phyloP scores from a whole-genome alignment of 2,329 filamentous ascomycete species.

The Ophiocordyceps sinensis region DNA sequence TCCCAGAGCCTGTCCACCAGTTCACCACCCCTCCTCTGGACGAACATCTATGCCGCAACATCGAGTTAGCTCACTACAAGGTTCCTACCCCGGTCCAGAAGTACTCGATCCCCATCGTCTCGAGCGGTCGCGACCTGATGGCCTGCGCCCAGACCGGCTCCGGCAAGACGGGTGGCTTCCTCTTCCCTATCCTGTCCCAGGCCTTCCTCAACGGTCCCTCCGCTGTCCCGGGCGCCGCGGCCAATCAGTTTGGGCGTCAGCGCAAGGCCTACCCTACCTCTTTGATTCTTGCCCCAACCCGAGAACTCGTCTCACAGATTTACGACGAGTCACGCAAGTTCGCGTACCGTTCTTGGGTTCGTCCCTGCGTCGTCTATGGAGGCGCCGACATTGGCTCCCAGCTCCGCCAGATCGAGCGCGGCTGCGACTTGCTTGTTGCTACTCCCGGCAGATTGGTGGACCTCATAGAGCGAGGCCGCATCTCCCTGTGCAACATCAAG shows the following conservation, averaged over 20 bases:
- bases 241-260: slow-evolving; percentile 72
- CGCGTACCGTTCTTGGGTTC: slow-evolving; percentile 96
- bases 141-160: slow-evolving; percentile 99
- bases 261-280: slow-evolving; percentile 97
- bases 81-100: slow-evolving; percentile 96
- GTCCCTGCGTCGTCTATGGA: slow-evolving; percentile 95
- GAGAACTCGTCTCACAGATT: slow-evolving; percentile 97
- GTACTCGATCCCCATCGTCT: slow-evolving; percentile 98
- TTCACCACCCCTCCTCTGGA: slow-evolving; percentile 95
- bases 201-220: slow-evolving; percentile 84
- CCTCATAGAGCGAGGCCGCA: slow-evolving; percentile 94
- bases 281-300: slow-evolving; percentile 87
- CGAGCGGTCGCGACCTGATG: slow-evolving; percentile 96
- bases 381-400: slow-evolving; percentile 98
- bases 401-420: slow-evolving; percentile 93
- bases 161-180: slow-evolving; percentile 98
- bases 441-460: slow-evolving; percentile 96
- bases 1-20: slow-evolving; percentile 77
- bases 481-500: slow-evolving; percentile 97
- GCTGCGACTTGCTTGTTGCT: slow-evolving; percentile 91
- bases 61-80: slow-evolving; percentile 86
- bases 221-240: slow-evolving; percentile 44
- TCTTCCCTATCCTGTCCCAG: slow-evolving; percentile 98
- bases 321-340: slow-evolving; percentile 97
- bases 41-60: slow-evolving; percentile 85